Evolutionary conservation across 75 land plant species (phyloP).

Genomic region (Picea sitchensis): DNA sequence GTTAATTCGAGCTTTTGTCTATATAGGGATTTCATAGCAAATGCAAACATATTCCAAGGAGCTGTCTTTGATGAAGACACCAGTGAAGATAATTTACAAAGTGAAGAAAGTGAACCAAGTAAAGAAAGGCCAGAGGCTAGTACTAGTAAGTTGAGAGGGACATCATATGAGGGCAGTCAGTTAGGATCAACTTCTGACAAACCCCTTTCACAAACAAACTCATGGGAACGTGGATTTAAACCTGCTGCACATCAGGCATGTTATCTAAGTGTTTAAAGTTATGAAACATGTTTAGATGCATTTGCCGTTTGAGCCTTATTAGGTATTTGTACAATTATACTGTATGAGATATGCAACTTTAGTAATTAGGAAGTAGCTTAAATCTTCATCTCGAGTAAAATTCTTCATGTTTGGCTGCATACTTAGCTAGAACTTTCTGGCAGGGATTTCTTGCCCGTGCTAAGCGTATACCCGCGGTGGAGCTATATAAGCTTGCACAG

Average conservation of each 20-base stretch:
- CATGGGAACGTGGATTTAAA: conserved; percentile 33
- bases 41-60: conserved; percentile 94
- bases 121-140: neutral
- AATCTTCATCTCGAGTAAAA: neutral
- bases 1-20: neutral
- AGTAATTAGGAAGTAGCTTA: neutral
- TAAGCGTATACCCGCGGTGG: conserved; percentile 93
- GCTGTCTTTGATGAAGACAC: conserved; percentile 80
- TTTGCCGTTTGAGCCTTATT: neutral
- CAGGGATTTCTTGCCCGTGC: conserved; percentile 96
- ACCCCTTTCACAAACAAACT: neutral
- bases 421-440: conserved; percentile 5
- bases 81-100: conserved; percentile 24
- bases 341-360: neutral
- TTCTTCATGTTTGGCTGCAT: conserved; percentile 2
- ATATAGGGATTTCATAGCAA: conserved; percentile 81
- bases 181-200: conserved; percentile 20
- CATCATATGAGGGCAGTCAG: conserved; percentile 4
- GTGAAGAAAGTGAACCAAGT: conserved; percentile 27
- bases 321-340: neutral
- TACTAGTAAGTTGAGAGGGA: neutral
- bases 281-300: neutral
- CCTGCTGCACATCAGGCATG: conserved; percentile 93
- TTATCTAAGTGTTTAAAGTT: neutral
- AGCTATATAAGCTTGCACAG: conserved; percentile 86